These are phyloP conservation scores for Rhododendron mucronatum DNA, from an alignment of 148 eudicot species.

Conservation along the genomic window DNA sequence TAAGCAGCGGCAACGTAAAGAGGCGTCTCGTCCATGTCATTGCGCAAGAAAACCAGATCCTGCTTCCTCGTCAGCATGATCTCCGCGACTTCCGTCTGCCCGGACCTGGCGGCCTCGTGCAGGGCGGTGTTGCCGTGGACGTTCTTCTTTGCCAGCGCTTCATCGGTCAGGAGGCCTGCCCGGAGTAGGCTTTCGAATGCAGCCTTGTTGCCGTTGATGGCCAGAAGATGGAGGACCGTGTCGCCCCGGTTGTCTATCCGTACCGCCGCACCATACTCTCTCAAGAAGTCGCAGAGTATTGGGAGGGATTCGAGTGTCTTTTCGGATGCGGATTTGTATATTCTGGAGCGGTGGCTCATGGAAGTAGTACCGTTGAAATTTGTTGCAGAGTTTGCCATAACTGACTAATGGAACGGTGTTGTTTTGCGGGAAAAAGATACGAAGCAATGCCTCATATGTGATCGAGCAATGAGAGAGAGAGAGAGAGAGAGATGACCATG, in stretches of 20 bases:
- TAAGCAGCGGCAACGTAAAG: constrained; percentile 1
- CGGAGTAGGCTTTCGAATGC: background rate
- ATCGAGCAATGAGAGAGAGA: no score
- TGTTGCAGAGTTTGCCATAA: background rate
- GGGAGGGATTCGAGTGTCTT: background rate
- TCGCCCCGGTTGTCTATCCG: background rate
- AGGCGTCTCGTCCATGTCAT: background rate
- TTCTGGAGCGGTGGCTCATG: background rate
- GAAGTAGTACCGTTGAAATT: background rate
- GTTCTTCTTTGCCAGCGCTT: background rate
- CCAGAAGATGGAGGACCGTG: background rate
- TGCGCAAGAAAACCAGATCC: background rate
- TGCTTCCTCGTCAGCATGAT: background rate
- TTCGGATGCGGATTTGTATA: background rate
- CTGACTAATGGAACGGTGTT: no score
- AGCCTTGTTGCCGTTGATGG: background rate
- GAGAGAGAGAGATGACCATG: no score
- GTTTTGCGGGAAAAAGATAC: no score
- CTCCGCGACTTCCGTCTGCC: background rate
- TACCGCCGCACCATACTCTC: background rate
- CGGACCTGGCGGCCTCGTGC: constrained; percentile 10
- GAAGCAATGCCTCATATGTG: no score
- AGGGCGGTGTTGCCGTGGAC: background rate
- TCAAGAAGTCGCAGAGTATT: background rate
- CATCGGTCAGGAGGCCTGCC: background rate